Conservation (phyloP, 371 early-diverging fungal genomes). For the Syncephalis fuscata region DNA sequence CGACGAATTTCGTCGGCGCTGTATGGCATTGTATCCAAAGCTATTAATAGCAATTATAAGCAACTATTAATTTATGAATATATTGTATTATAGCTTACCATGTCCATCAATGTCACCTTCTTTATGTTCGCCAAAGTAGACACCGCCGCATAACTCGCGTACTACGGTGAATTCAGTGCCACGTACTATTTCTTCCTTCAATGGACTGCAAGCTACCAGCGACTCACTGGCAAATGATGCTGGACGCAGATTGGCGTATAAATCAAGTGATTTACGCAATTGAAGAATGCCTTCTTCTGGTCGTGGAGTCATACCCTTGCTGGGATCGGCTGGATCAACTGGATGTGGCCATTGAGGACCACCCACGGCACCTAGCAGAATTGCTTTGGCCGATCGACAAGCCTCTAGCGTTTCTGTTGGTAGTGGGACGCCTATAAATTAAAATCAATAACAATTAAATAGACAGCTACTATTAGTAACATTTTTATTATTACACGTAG, state of each 20-base stretch:
- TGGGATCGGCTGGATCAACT: constrained; percentile 20
- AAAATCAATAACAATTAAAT: not conserved
- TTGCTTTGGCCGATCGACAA: constrained; percentile 68
- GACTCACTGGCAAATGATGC: constrained; percentile 81
- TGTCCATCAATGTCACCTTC: constrained; percentile 69
- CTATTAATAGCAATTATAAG: constrained; percentile 14
- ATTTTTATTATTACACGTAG: constrained; percentile 1
- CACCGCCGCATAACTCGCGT: constrained; percentile 90
- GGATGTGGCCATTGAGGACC: constrained; percentile 84
- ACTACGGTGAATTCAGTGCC: constrained; percentile 83
- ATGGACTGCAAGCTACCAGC: constrained; percentile 63
- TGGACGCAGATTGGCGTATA: constrained; percentile 92
- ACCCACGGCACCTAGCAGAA: constrained; percentile 93
- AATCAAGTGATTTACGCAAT: constrained; percentile 74
- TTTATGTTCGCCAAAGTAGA: constrained; percentile 89
- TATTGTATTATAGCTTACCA: constrained; percentile 12
- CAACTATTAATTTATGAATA: too few relatives aligned
- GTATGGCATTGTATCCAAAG: constrained; percentile 86
- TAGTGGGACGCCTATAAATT: constrained; percentile 51
- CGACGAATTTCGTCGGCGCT: constrained; percentile 76
- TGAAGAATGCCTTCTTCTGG: constrained; percentile 90
- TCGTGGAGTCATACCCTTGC: constrained; percentile 54
- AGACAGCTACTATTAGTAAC: not conserved
- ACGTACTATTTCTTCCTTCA: constrained; percentile 77
- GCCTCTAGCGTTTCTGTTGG: constrained; percentile 63